A percentile compares a stretch with the other conserved stretches of the same genome.
These are phyloP conservation scores for Xylariaceae sp. DNA, from an alignment of 2,329 filamentous ascomycete species.

Conservation along the genomic window DNA sequence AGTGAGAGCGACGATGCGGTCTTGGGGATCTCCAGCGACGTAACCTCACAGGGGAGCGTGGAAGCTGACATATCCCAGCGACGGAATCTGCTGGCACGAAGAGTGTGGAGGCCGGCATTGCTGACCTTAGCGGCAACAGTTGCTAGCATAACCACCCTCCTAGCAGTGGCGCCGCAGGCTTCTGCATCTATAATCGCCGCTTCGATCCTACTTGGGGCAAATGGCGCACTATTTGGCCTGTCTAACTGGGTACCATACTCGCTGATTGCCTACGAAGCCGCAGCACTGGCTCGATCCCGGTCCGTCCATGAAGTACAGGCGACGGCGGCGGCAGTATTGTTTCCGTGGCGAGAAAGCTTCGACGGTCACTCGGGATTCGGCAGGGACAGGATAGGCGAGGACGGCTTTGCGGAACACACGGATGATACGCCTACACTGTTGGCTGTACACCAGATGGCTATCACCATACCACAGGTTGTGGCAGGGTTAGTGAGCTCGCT, in stretches of 20 bases:
- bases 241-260: slow-evolving; percentile 5
- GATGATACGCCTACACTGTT: slow-evolving; percentile 2
- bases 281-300: not conserved
- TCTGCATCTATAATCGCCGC: not conserved
- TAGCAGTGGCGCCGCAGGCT: not conserved
- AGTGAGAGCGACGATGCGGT: not conserved
- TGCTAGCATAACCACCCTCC: not conserved
- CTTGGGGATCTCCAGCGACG: not conserved
- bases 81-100: not conserved
- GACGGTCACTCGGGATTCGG: not conserved
- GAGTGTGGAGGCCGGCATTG: slow-evolving; percentile 3
- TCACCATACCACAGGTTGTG: not conserved
- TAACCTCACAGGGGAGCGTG: too few species aligned
- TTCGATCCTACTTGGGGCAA: slow-evolving; percentile 1
- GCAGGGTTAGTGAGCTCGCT: slow-evolving; percentile 2
- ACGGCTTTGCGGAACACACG: not conserved
- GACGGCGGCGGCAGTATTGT: not conserved
- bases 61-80: not conserved
- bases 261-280: slow-evolving; percentile 3
- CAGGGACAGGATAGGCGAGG: not conserved
- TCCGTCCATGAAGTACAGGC: not conserved
- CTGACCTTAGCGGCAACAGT: not conserved
- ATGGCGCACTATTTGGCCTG: slow-evolving; percentile 1
- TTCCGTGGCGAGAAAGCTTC: not conserved
- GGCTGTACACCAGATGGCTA: slow-evolving; percentile 2